Base-by-base conservation (phyloP, 768 basidiomycete species). In the Leccinellum rugosiceps region DNA sequence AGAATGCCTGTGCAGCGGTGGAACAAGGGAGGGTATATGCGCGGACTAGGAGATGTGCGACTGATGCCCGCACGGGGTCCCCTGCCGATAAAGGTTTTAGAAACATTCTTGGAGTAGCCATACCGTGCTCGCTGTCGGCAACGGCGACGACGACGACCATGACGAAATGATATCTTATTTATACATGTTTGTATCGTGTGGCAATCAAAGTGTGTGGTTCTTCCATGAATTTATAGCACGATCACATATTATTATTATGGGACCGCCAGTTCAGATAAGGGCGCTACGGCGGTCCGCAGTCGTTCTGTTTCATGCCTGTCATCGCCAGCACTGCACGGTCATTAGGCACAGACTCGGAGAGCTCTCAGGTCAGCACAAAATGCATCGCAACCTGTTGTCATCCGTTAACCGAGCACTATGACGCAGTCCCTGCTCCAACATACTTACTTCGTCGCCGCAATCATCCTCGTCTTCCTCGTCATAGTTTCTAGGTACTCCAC, bases 21-120 rank as follows among this genome's bases (percentile, higher is more conserved):
- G 87, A 89, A 74, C 90, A 92, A 43, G 90, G 87, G 57, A 88
- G 74, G 58, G 83, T 77, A 72, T 83, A 83, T 9, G 87, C 87
- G 69, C 78, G 79, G 31, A 81, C 76, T 60, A 92, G 78, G 43
- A 92, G 77, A 66, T 88, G 85, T 62, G 76, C 77, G 55, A 91
- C 85, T 45, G 87, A 86, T 50, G 85, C 78, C 60, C 81, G 78
- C 53, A 82, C 77, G 58, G 82, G 78, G 58, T 71, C 70, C 61
- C 70, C 72, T 74, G 30, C 25, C 25, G 25, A 25, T 25, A 25
- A 25, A 25, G 25, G 25, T 25, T 25, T 25, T 25, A 25, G 25
- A 25, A 25, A 25, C 4, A 25, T 61, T 58, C 69, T 69, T 49
- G 71, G 69, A 62, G 67, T 68, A 56, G 73, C 69, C 71, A 68